Evolutionary conservation across 2,329 filamentous ascomycete genomes (phyloP).

Genomic region (Venturia pyrina): DNA sequence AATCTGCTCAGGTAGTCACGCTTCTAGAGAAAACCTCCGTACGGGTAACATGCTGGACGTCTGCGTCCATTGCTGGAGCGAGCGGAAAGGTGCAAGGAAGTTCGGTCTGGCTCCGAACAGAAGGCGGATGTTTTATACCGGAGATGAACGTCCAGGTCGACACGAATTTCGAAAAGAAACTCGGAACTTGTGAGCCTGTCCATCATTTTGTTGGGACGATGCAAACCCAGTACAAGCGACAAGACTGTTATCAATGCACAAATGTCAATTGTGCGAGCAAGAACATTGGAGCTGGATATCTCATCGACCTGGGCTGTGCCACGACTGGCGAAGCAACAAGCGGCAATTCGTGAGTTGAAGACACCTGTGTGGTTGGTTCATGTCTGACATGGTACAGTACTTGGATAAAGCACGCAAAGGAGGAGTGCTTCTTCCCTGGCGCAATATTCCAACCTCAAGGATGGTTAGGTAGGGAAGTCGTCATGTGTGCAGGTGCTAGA

Average conservation of each 20-base stretch:
- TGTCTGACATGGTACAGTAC: not conserved
- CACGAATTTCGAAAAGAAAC: not conserved
- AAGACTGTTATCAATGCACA: conserved; percentile 2
- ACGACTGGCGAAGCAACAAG: not conserved
- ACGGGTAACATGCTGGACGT: conserved; percentile 1
- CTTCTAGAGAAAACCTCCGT: not conserved
- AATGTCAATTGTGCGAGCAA: conserved; percentile 5
- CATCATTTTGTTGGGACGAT: conserved; percentile 1
- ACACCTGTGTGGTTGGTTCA: not conserved
- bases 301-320: not conserved
- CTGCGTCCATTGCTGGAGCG: not conserved
- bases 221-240: not conserved
- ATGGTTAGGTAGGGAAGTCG: not conserved
- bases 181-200: not conserved
- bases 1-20: not conserved
- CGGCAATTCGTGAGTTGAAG: conserved; percentile 9
- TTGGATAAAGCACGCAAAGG: not conserved
- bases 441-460: not conserved
- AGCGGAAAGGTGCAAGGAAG: not conserved
- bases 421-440: not conserved
- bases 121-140: not conserved
- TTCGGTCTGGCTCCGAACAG: conserved; percentile 8
- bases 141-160: not conserved
- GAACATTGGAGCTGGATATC: not conserved
- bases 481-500: not conserved